These are phyloP conservation scores for Colletotrichum tofieldiae DNA, from an alignment of 2,329 filamentous ascomycete species.

Conservation along the genomic window DNA sequence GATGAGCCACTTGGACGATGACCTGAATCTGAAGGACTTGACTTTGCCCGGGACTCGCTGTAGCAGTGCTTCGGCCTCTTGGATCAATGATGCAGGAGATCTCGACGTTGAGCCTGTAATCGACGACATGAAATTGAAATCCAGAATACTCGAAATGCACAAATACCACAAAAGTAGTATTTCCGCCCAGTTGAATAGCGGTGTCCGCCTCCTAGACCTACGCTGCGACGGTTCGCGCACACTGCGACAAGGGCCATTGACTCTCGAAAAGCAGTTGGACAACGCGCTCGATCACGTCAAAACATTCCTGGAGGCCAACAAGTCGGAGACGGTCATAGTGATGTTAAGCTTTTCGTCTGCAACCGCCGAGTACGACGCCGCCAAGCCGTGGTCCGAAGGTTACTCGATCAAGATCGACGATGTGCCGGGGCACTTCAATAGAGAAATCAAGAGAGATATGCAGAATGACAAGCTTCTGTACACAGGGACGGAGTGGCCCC, in stretches of 20 bases:
- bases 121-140: background rate
- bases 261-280: background rate
- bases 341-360: slow-evolving; percentile 21
- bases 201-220: slow-evolving; percentile 22
- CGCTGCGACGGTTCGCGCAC: background rate
- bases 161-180: slow-evolving; percentile 15
- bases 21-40: background rate
- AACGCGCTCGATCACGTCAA: slow-evolving; percentile 2
- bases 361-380: background rate
- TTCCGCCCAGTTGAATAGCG: slow-evolving; percentile 1
- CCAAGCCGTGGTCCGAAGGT: slow-evolving; percentile 11
- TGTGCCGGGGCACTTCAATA: slow-evolving; percentile 5
- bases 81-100: slow-evolving; percentile 1
- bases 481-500: slow-evolving; percentile 18
- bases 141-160: slow-evolving; percentile 3
- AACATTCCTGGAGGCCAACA: background rate
- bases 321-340: background rate
- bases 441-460: background rate
- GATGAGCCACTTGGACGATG: slow-evolving; percentile 17
- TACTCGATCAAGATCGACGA: background rate
- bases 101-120: background rate
- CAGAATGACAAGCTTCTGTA: background rate
- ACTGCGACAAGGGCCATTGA: slow-evolving; percentile 4
- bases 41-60: slow-evolving; percentile 20
- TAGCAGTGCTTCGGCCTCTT: slow-evolving; percentile 15